Conservation (phyloP, 2,329 filamentous ascomycete species). For the Calonectria pteridis region DNA sequence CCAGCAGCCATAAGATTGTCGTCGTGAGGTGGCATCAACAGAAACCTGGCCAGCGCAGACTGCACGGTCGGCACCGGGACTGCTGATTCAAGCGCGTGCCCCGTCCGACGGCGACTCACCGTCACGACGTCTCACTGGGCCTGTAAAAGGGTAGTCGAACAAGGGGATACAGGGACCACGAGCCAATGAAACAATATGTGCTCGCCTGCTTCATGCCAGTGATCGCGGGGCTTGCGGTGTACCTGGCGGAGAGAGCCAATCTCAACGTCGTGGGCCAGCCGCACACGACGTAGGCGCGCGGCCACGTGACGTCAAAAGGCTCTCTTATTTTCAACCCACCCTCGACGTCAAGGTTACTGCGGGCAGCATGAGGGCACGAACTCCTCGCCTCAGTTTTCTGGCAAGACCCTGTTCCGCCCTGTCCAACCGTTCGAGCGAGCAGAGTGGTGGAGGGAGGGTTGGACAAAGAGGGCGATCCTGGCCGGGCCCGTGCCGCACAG, state of each 20-base stretch:
- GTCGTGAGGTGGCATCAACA: conserved; percentile 4
- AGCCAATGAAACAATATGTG: not conserved
- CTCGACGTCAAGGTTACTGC: not conserved
- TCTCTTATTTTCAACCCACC: not conserved
- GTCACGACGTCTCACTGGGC: not conserved
- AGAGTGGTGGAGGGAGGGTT: conserved; percentile 7
- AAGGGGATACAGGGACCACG: not conserved
- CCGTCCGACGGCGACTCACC: not conserved
- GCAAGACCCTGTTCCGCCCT: not conserved
- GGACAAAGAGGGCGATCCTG: not conserved
- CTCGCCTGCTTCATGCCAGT: not conserved
- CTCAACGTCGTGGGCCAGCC: not conserved
- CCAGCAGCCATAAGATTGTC: not conserved
- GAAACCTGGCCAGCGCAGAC: conserved; percentile 2
- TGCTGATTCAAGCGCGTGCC: conserved; percentile 1
- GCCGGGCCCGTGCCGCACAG: not conserved
- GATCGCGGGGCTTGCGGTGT: conserved; percentile 9
- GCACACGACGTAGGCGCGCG: not conserved
- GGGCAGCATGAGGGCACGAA: not conserved
- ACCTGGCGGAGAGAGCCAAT: not conserved
- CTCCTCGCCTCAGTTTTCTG: conserved; percentile 1
- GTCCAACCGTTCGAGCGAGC: not conserved
- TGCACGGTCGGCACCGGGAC: not conserved
- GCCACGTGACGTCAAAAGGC: not conserved
- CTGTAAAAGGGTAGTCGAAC: not conserved